These are phyloP conservation scores for Skeletonema grethae DNA, from an alignment of 108 stramenopile species.

Conservation along the genomic window DNA sequence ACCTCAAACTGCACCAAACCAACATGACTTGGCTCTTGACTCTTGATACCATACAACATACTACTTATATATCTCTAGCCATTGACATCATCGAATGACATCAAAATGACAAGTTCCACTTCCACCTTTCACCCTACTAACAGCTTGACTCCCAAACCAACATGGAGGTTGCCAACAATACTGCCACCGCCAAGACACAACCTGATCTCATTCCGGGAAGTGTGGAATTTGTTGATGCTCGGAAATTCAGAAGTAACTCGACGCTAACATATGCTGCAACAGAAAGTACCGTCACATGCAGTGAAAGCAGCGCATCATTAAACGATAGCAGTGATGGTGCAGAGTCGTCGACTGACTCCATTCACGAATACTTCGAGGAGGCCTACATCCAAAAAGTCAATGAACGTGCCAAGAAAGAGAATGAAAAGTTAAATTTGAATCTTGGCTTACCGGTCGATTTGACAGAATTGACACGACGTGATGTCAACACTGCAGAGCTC, in stretches of 20 bases:
- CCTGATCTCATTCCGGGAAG: neutral
- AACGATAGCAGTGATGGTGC: neutral
- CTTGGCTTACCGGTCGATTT: conserved; percentile 62
- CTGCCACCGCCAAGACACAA: neutral
- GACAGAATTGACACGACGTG: conserved; percentile 38
- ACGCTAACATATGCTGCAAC: neutral
- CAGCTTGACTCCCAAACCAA: neutral
- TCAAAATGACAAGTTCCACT: no score
- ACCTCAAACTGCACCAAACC: no score
- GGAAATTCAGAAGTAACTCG: neutral
- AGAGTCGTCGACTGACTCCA: neutral
- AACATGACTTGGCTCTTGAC: no score
- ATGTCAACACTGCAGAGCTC: conserved; percentile 13
- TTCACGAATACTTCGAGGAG: conserved; percentile 18
- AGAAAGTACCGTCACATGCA: neutral
- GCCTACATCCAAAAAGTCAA: conserved; percentile 14
- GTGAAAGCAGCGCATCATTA: neutral
- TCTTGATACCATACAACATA: no score
- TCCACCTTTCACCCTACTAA: no score
- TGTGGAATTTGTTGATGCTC: neutral
- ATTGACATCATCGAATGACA: no score
- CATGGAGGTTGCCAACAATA: neutral
- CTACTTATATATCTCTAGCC: no score
- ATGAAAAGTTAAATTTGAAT: conserved; percentile 58
- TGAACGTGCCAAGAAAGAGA: conserved; percentile 45